Conservation (phyloP, 441 rosid genomes). For the Jatropha podagrica region DNA sequence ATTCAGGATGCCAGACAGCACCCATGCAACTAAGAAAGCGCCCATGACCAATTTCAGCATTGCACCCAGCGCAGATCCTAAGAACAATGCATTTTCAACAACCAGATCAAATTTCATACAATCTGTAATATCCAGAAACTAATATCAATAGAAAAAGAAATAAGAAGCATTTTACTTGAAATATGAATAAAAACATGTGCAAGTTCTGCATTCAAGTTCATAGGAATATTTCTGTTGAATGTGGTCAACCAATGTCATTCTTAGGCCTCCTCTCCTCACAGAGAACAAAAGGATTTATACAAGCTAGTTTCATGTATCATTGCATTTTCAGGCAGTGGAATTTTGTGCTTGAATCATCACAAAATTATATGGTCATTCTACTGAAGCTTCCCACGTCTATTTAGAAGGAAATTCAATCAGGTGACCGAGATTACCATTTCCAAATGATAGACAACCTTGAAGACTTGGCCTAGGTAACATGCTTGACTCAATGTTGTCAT, state of each 20-base stretch:
- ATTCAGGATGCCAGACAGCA: constrained; percentile 94
- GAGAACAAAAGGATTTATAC: neutral
- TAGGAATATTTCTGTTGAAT: neutral
- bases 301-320: neutral
- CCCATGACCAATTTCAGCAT: constrained; percentile 77
- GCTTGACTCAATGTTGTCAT: neutral
- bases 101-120: constrained; percentile 21
- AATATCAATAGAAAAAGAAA: neutral
- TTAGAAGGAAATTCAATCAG: neutral
- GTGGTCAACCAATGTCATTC: neutral
- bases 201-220: constrained; percentile 9
- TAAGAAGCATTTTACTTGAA: neutral
- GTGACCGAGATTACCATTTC: neutral
- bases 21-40: constrained; percentile 82
- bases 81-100: constrained; percentile 22
- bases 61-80: constrained; percentile 90
- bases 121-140: neutral
- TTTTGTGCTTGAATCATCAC: neutral
- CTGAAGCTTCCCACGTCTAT: neutral
- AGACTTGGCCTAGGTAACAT: neutral
- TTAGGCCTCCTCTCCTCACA: neutral
- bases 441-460: neutral
- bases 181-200: neutral
- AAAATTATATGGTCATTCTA: neutral
- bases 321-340: neutral